A percentile compares a stretch with the other conserved stretches of the same genome.
These are phyloP conservation scores for Ilyonectria sp. DNA, from an alignment of 2,329 filamentous ascomycete species.

Conservation along the genomic window DNA sequence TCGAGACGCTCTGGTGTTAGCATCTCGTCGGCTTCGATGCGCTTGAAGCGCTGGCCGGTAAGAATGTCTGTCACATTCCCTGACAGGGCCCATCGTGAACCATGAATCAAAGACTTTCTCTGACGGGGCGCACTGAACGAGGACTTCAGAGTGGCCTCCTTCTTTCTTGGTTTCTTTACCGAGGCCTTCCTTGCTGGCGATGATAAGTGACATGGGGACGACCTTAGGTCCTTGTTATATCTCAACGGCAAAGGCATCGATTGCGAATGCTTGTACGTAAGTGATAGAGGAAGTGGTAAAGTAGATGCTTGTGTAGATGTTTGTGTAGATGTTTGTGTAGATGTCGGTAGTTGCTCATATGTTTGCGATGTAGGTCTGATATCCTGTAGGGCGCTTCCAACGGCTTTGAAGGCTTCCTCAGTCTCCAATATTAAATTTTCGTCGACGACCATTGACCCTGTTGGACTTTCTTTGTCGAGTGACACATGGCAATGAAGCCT, in stretches of 20 bases:
- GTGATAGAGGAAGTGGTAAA: conserved; percentile 38
- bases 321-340: neutral
- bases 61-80: conserved; percentile 73
- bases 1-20: conserved; percentile 68
- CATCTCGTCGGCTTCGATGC: conserved; percentile 73
- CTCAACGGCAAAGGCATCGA: conserved; percentile 44
- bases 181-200: conserved; percentile 50
- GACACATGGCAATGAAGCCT: conserved; percentile 25
- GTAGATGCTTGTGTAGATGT: conserved; percentile 15
- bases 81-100: conserved; percentile 66
- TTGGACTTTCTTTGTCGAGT: conserved; percentile 35
- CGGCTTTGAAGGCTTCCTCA: conserved; percentile 65
- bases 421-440: conserved; percentile 65
- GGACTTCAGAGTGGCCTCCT: conserved; percentile 48
- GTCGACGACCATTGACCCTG: conserved; percentile 55
- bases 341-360: conserved; percentile 29
- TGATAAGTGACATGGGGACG: conserved; percentile 29
- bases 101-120: conserved; percentile 38
- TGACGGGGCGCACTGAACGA: conserved; percentile 27
- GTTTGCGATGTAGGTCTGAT: conserved; percentile 42
- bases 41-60: conserved; percentile 67
- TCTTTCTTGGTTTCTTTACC: conserved; percentile 57
- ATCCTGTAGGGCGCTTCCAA: conserved; percentile 59
- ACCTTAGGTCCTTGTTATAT: conserved; percentile 35
- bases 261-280: conserved; percentile 40